Percentiles rank a stretch among this genome's conserved stretches.
phyloP scores from a whole-genome alignment of 257 asterid genomes.

The Thymus quinquecostatus region DNA sequence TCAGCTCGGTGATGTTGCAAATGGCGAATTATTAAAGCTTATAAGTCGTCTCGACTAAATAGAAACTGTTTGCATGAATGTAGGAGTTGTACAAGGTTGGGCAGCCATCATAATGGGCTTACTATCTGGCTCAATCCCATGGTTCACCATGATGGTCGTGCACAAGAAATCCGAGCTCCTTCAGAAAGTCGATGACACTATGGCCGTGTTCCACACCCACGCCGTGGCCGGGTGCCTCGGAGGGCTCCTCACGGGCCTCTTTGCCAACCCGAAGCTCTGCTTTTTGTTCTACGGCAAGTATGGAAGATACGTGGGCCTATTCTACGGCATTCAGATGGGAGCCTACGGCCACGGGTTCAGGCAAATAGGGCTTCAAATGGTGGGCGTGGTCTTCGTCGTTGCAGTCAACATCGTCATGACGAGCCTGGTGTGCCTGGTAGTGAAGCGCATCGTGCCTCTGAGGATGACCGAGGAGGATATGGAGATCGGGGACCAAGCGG shows the following conservation, averaged over 20 bases:
- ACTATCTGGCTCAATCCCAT: conserved; percentile 7
- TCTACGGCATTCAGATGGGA: conserved; percentile 7
- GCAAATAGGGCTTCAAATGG: conserved; percentile 9
- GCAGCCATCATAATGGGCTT: conserved; percentile 13
- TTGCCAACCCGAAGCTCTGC: conserved; percentile 13
- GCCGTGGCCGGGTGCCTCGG: conserved; percentile 13
- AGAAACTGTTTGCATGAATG: neutral
- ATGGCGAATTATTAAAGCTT: too few species aligned
- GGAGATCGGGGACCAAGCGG: conserved; percentile 17
- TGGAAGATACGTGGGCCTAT: neutral
- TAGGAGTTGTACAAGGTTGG: conserved; percentile 14
- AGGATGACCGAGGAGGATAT: conserved; percentile 17
- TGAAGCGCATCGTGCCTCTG: conserved; percentile 3
- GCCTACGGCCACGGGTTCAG: neutral
- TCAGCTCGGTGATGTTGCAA: neutral
- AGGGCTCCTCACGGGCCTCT: conserved; percentile 11
- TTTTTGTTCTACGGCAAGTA: neutral
- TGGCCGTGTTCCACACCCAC: conserved; percentile 17
- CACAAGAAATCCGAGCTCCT: conserved; percentile 18
- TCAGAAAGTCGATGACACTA: conserved; percentile 4
- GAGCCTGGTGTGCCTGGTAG: neutral
- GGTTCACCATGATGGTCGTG: conserved; percentile 19
- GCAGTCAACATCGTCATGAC: neutral
- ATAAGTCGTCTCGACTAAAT: neutral
- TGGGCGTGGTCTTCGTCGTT: conserved; percentile 1